Percentiles rank a stretch among this genome's conserved stretches.
phyloP scores from a whole-genome alignment of 495 filamentous ascomycete species.

The Neurospora sp. region DNA sequence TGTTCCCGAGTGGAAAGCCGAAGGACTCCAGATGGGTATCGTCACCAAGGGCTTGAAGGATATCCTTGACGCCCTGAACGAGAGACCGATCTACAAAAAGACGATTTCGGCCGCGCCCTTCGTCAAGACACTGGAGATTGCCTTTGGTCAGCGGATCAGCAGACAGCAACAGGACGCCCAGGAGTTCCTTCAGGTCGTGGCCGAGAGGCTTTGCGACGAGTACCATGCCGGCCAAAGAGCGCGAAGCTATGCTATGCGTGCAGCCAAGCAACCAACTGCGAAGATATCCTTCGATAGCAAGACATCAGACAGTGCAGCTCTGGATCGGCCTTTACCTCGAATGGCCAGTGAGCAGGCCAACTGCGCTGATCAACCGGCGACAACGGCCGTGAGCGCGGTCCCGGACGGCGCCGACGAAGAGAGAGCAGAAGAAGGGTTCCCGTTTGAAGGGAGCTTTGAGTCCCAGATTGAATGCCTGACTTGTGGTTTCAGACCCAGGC shows the following conservation, averaged over 20 bases:
- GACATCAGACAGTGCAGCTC: not conserved
- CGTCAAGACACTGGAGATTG: slow-evolving; percentile 67
- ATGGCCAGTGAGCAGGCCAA: not conserved
- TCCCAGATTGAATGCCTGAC: slow-evolving; percentile 88
- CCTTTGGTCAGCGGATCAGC: slow-evolving; percentile 82
- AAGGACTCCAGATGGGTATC: slow-evolving; percentile 65
- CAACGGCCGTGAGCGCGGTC: slow-evolving; percentile 5
- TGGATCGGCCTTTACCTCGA: not conserved
- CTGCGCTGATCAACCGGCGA: not conserved
- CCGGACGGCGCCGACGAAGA: slow-evolving; percentile 22
- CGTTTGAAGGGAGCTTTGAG: slow-evolving; percentile 75
- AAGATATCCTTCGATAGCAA: not conserved
- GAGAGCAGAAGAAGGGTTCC: slow-evolving; percentile 59
- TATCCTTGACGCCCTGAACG: slow-evolving; percentile 86
- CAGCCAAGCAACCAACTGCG: not conserved
- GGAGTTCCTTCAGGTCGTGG: slow-evolving; percentile 89
- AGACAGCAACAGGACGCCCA: slow-evolving; percentile 98
- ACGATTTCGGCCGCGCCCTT: slow-evolving; percentile 81
- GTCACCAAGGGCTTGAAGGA: slow-evolving; percentile 87
- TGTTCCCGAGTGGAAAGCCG: slow-evolving; percentile 53
- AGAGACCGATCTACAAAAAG: slow-evolving; percentile 87
- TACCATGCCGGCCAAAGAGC: slow-evolving; percentile 76
- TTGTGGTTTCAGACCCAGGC: slow-evolving; percentile 81
- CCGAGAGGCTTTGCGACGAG: slow-evolving; percentile 86
- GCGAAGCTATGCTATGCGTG: slow-evolving; percentile 32